phyloP scores from a whole-genome alignment of 2,329 filamentous ascomycete genomes.

The Pseudogymnoascus sp. region DNA sequence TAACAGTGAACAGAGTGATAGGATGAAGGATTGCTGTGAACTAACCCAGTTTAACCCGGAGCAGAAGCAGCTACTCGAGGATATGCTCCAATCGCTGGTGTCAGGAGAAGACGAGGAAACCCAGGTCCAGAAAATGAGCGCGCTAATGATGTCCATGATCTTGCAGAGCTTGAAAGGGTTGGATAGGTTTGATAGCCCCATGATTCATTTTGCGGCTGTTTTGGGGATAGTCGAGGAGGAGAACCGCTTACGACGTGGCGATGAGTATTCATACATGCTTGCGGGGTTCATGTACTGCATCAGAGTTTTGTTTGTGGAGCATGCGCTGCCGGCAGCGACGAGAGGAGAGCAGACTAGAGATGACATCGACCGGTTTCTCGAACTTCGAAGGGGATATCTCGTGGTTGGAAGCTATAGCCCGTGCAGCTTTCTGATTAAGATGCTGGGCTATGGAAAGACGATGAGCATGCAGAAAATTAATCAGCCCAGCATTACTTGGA shows the following conservation, averaged over 20 bases:
- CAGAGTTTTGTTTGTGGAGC: background rate
- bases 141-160: background rate
- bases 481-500: background rate
- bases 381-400: background rate
- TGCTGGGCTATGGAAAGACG: background rate
- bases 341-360: background rate
- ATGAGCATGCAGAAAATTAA: background rate
- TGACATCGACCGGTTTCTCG: background rate
- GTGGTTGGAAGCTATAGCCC: background rate
- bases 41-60: background rate
- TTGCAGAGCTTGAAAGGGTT: background rate
- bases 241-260: background rate
- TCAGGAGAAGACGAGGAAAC: background rate
- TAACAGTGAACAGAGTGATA: background rate
- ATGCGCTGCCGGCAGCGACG: background rate
- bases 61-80: background rate
- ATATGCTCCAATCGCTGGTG: background rate
- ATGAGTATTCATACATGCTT: background rate
- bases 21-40: background rate
- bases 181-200: background rate
- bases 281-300: background rate
- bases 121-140: background rate
- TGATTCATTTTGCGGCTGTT: background rate
- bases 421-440: background rate
- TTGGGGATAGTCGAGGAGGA: background rate